Evolutionary conservation across 495 filamentous ascomycete genomes (phyloP), one percentile per base, ranked within the genome.

Genomic region (Penicillium goetzii): DNA sequence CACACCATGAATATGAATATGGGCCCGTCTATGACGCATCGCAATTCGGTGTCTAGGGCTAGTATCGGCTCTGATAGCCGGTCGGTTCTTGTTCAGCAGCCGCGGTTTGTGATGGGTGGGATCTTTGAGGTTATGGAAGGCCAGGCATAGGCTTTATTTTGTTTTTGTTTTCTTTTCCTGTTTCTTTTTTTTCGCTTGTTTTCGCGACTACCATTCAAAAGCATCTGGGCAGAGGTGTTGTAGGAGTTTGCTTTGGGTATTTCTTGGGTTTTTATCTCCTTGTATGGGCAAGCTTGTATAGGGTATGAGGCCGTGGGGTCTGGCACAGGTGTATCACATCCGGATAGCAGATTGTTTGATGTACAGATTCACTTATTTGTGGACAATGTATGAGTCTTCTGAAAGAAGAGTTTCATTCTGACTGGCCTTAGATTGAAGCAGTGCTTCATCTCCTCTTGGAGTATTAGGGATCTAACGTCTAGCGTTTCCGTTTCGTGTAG

Each of bases 91-190:
- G 54, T 58, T 14, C 67, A 67, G 52, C 75, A 74, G 58, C 78
- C 75, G 15, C 63, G 73, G 9, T 78, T 76, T 60, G 79, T 82
- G 7, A 80, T 82, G 76, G 77, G 77, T 19, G 79, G 79, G 11
- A 82, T 82, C 30, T 77, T 80, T 60, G 79, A 82, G 66, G 77
- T 81, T n/a, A 79, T 82, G 79, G 79, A 82, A 49, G 79, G 77
- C 4, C 62, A 69, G 28, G 73, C 71, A 26, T 81, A 64, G 41
- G 41, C 19, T 23, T 21, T 2, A 11, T 21, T 7, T 21, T 23
- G 43, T 5, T 47, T 25, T 10, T 19, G 38, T n/a, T 23, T 55
- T 59, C 26, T 51, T 23, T 26, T 63, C 25, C 56, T 57, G 14
- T 56, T 49, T 59, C 12, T 30, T 36, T 66, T 56, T 52, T 52